A percentile compares a stretch with the other conserved stretches of the same genome.
Evolutionary conservation across 225 moss, liverwort and hornwort species (phyloP).

Genomic region (Neckera pumila): DNA sequence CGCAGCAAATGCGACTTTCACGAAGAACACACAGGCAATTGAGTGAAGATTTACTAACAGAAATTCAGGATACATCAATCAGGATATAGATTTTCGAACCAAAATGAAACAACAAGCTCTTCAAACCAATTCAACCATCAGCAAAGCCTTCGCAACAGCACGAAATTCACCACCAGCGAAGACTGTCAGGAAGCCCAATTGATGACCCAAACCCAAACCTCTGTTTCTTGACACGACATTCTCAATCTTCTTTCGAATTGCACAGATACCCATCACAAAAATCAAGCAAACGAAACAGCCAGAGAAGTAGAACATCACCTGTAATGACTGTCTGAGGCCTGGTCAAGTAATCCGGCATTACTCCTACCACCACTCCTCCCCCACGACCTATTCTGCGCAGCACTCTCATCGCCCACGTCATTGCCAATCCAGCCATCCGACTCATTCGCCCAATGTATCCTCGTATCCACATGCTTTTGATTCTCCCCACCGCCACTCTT

Average conservation of each 20-base stretch:
- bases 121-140: neutral
- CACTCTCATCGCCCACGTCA: neutral
- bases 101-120: neutral
- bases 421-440: conserved; percentile 46
- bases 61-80: neutral
- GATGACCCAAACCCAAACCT: neutral
- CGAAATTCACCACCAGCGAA: neutral
- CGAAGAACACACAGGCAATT: neutral
- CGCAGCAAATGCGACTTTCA: neutral
- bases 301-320: conserved; percentile 7
- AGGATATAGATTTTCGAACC: neutral
- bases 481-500: neutral
- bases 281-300: neutral
- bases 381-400: neutral
- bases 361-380: neutral
- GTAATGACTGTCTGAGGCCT: conserved; percentile 40
- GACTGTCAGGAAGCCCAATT: neutral
- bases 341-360: conserved; percentile 19
- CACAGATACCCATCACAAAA: neutral
- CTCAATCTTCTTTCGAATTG: neutral
- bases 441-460: conserved; percentile 50
- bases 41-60: neutral
- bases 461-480: conserved; percentile 35
- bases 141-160: neutral
- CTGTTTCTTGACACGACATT: neutral